Conservation (phyloP, 129 eudicot genomes). For the Calendula officinalis region DNA sequence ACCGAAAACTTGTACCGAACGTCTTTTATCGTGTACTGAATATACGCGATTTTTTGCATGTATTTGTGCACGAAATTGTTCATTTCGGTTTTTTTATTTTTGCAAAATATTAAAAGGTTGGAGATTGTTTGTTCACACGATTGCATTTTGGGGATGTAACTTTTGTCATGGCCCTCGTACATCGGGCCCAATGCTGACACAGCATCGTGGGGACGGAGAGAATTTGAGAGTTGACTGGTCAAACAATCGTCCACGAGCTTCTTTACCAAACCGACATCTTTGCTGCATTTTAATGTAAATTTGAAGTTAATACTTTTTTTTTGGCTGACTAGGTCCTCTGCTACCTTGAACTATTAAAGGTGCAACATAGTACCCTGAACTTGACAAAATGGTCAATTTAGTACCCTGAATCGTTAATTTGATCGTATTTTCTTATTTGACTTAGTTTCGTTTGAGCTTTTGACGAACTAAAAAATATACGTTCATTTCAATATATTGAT, state of each 20-base stretch:
- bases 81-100: slow-evolving; percentile 61
- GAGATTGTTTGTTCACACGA: slow-evolving; percentile 49
- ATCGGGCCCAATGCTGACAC: slow-evolving; percentile 78
- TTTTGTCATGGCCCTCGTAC: slow-evolving; percentile 65
- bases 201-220: slow-evolving; percentile 75
- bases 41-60: slow-evolving; percentile 61
- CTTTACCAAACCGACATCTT: slow-evolving; percentile 58
- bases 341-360: no score
- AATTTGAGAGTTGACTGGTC: slow-evolving; percentile 40
- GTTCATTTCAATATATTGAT: no score
- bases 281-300: slow-evolving; percentile 36
- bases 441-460: no score
- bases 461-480: no score
- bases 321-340: no score
- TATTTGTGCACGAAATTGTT: slow-evolving; percentile 54
- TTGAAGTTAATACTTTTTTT: background rate
- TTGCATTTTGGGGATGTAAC: slow-evolving; percentile 54
- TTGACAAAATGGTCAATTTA: no score
- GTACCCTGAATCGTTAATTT: no score
- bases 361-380: no score
- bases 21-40: slow-evolving; percentile 59
- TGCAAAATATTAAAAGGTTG: slow-evolving; percentile 45
- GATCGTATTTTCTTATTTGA: no score
- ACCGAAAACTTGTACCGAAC: slow-evolving; percentile 58
- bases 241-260: slow-evolving; percentile 62